Percentiles rank a stretch among this genome's conserved stretches.
phyloP scores from a whole-genome alignment of 2,329 filamentous ascomycete species.

The Fusarium subglutinans region DNA sequence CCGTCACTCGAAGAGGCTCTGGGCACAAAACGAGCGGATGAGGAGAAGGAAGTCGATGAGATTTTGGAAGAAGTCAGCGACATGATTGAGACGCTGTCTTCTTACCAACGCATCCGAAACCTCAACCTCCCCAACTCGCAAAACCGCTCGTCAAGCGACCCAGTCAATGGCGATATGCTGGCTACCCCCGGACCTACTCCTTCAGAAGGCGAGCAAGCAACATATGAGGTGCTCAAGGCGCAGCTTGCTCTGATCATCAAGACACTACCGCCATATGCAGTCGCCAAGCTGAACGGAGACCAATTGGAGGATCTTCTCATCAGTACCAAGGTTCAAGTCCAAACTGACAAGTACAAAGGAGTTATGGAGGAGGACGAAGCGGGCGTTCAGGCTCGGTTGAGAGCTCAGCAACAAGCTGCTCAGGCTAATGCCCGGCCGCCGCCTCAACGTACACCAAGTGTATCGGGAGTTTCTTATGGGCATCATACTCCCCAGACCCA shows the following conservation, averaged over 20 bases:
- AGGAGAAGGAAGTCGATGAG: slow-evolving; percentile 75
- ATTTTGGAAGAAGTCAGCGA: slow-evolving; percentile 78
- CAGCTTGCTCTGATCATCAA: slow-evolving; percentile 79
- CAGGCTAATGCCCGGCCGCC: slow-evolving; percentile 50
- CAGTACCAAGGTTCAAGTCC: slow-evolving; percentile 79
- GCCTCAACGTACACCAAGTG: slow-evolving; percentile 51
- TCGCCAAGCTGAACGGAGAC: slow-evolving; percentile 86
- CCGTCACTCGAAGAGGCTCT: slow-evolving; percentile 65
- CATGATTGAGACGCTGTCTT: slow-evolving; percentile 78
- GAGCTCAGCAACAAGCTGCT: slow-evolving; percentile 50
- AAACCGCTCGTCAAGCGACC: slow-evolving; percentile 67
- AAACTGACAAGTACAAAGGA: slow-evolving; percentile 77
- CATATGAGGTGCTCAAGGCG: slow-evolving; percentile 78
- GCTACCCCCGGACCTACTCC: slow-evolving; percentile 74
- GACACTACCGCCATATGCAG: slow-evolving; percentile 82
- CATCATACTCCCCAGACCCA: slow-evolving; percentile 56
- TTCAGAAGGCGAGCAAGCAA: slow-evolving; percentile 66
- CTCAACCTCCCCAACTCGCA: slow-evolving; percentile 72
- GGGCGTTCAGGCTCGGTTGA: slow-evolving; percentile 61
- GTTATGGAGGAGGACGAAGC: slow-evolving; percentile 85
- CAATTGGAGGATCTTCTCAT: slow-evolving; percentile 85
- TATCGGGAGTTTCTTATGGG: slow-evolving; percentile 52
- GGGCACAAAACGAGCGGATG: slow-evolving; percentile 63
- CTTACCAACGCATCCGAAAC: slow-evolving; percentile 82
- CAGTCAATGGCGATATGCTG: slow-evolving; percentile 73